Conservation (phyloP, 768 basidiomycete species). For the Kwoniella mangroviensis region DNA sequence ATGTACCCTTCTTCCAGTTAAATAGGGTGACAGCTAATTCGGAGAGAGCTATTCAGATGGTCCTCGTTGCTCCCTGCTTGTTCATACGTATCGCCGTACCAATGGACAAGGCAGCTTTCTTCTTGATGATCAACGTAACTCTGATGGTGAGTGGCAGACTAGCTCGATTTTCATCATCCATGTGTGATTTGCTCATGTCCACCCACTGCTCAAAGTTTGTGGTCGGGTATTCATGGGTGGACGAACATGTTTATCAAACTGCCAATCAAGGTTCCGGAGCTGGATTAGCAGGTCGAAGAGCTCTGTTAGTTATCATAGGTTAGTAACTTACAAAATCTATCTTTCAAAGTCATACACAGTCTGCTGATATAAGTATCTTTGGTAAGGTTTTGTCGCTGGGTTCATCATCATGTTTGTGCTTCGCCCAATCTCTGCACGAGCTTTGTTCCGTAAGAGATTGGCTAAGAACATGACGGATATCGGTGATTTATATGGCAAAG, state of each 20-base stretch:
- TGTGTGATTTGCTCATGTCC: too few species aligned
- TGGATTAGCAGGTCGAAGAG: slow-evolving; percentile 64
- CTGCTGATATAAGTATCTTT: background rate
- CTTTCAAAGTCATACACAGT: background rate
- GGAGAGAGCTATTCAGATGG: slow-evolving; percentile 41
- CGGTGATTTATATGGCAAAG: slow-evolving; percentile 59
- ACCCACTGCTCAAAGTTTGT: slow-evolving; percentile 56
- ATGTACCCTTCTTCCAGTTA: background rate
- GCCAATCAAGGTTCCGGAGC: slow-evolving; percentile 65
- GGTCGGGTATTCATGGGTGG: slow-evolving; percentile 67
- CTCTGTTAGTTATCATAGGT: slow-evolving; percentile 64
- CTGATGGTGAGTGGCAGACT: slow-evolving; percentile 58
- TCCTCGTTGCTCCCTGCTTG: slow-evolving; percentile 62
- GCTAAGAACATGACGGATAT: slow-evolving; percentile 60
- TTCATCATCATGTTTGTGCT: slow-evolving; percentile 67
- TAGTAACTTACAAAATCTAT: slow-evolving; percentile 16
- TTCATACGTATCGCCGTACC: slow-evolving; percentile 64
- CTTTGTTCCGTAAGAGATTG: slow-evolving; percentile 61
- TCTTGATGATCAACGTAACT: slow-evolving; percentile 55
- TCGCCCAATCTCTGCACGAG: slow-evolving; percentile 62
- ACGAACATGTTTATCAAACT: slow-evolving; percentile 62
- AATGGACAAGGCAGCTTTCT: slow-evolving; percentile 37
- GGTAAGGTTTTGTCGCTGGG: slow-evolving; percentile 61
- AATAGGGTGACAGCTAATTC: slow-evolving; percentile 1
- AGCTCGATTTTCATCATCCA: too few species aligned